Evolutionary conservation across 2,329 filamentous ascomycete species (phyloP).

Genomic region (Arthrobotrys conoides): DNA sequence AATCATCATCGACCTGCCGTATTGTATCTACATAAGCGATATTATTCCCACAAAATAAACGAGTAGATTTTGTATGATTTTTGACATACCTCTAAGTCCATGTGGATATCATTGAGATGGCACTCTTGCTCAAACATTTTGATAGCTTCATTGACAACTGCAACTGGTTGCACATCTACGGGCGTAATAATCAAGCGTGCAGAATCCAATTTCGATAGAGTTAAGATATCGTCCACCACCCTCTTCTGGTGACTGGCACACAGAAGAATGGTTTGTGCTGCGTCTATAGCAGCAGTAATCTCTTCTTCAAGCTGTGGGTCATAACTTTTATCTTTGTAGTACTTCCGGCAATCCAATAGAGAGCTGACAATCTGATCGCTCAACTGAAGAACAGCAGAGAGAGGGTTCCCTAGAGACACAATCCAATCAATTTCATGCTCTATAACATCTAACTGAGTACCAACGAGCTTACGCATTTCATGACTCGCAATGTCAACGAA

Average conservation of each 20-base stretch:
- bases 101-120: conserved; percentile 42
- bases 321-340: conserved; percentile 62
- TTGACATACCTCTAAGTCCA: conserved; percentile 38
- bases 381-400: conserved; percentile 81
- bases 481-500: conserved; percentile 79
- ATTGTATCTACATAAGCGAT: not conserved
- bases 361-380: conserved; percentile 76
- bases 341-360: conserved; percentile 40
- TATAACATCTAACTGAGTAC: not conserved
- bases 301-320: conserved; percentile 34
- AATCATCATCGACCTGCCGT: conserved; percentile 42
- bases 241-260: conserved; percentile 84
- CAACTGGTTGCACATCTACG: conserved; percentile 77
- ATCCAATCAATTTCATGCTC: conserved; percentile 62
- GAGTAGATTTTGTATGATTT: not conserved
- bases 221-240: conserved; percentile 78
- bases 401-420: conserved; percentile 81
- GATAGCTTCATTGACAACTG: conserved; percentile 72
- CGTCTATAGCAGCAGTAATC: conserved; percentile 72
- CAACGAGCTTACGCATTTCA: conserved; percentile 37
- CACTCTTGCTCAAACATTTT: conserved; percentile 55
- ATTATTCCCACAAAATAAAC: not conserved
- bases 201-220: conserved; percentile 79
- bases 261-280: conserved; percentile 82
- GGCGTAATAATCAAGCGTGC: conserved; percentile 71